Evolutionary conservation across 495 filamentous ascomycete genomes (phyloP).

Genomic region (Penicillium coprophilum): DNA sequence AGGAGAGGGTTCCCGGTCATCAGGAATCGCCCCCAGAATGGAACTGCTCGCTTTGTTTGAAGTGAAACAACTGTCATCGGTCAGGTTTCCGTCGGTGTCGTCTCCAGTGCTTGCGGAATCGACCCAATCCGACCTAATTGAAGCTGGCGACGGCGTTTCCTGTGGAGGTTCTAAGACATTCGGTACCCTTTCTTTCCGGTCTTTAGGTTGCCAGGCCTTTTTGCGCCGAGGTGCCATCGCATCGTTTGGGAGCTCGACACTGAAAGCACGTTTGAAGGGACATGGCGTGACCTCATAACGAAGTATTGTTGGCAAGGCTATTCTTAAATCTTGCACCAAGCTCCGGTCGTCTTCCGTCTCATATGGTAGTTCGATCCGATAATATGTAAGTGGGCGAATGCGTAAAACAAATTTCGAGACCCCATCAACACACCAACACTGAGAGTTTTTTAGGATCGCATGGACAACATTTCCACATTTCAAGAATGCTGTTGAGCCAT

Average conservation of each 20-base stretch:
- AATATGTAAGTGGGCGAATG: conserved; percentile 76
- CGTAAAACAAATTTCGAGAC: conserved; percentile 79
- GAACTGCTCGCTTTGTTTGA: conserved; percentile 29
- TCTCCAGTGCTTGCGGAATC: conserved; percentile 37
- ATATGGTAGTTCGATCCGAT: conserved; percentile 81
- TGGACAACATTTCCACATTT: conserved; percentile 78
- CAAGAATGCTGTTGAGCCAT: conserved; percentile 79
- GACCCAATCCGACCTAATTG: conserved; percentile 20
- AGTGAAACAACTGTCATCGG: conserved; percentile 38
- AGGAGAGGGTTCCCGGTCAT: conserved; percentile 26
- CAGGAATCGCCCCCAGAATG: conserved; percentile 27
- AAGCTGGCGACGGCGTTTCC: conserved; percentile 7
- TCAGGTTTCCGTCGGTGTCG: conserved; percentile 41
- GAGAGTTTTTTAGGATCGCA: conserved; percentile 81
- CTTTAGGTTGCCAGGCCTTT: conserved; percentile 68
- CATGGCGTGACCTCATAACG: conserved; percentile 85
- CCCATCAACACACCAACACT: conserved; percentile 90
- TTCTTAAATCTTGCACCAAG: conserved; percentile 63
- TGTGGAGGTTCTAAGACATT: conserved; percentile 6
- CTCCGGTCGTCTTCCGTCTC: conserved; percentile 56
- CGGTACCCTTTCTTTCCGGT: conserved; percentile 44
- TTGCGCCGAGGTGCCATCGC: conserved; percentile 64
- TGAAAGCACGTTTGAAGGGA: conserved; percentile 77
- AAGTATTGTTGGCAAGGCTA: conserved; percentile 65
- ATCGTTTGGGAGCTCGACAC: conserved; percentile 69